Conservation (phyloP, 1,139 yeast species). For the Lipomyces yarrowii region DNA sequence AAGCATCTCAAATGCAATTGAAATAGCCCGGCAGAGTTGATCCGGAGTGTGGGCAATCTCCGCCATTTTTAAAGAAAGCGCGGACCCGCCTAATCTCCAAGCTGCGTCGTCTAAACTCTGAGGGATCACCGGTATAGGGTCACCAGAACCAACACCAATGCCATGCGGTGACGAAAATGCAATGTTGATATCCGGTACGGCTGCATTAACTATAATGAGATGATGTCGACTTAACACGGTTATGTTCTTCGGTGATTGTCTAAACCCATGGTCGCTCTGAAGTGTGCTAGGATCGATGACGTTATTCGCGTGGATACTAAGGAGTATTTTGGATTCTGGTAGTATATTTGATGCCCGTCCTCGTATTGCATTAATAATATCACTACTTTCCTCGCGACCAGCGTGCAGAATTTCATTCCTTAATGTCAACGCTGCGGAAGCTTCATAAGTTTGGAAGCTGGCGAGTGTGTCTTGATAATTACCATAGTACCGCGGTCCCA, state of each 20-base stretch:
- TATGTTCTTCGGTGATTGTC: conserved; percentile 23
- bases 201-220: conserved; percentile 30
- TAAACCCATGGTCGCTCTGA: conserved; percentile 22
- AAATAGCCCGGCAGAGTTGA: conserved; percentile 37
- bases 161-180: conserved; percentile 28
- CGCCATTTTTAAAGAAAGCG: conserved; percentile 41
- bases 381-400: conserved; percentile 36
- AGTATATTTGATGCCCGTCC: conserved; percentile 29
- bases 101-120: conserved; percentile 39
- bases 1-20: conserved; percentile 43
- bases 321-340: conserved; percentile 30
- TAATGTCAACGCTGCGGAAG: conserved; percentile 43
- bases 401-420: conserved; percentile 30
- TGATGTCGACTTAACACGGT: conserved; percentile 27
- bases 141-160: conserved; percentile 36
- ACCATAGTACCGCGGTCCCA: conserved; percentile 49
- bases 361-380: conserved; percentile 29
- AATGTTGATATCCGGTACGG: conserved; percentile 30
- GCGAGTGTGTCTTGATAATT: conserved; percentile 44
- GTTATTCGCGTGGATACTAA: conserved; percentile 30
- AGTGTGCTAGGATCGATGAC: conserved; percentile 16
- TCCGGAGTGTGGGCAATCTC: conserved; percentile 41
- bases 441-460: conserved; percentile 43
- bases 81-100: conserved; percentile 47
- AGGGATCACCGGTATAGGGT: conserved; percentile 32